Base-by-base conservation (phyloP, 805 yeast species). In the Scheffersomyces amazonensis region DNA sequence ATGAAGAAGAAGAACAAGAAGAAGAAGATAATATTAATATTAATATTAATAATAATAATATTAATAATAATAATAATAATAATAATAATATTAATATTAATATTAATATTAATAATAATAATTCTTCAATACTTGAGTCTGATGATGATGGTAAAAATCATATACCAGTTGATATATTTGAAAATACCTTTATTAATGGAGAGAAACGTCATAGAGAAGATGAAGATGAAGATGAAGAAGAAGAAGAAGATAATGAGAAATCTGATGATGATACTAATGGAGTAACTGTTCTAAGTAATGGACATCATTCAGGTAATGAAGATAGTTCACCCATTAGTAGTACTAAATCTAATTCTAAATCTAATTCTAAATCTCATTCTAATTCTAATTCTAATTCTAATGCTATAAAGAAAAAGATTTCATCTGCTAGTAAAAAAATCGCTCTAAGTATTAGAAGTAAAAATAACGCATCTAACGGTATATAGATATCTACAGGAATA, bases 181-280 rank as follows among this genome's bases (percentile, higher is more conserved):
- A 55, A 29, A 42, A 42, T 13, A 16, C 32, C 4, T 4, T 30
- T 15, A 9, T 24, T 3, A 44, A 39, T 27, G 42, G 42, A 5
- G 51, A 39, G 19, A 53, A 52, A 37, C 37, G 57, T 32, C 48
- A 46, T 5, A 39, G 54, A 15, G 56, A 52, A n/a, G 50, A 39
- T 17, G 41, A 36, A 2, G 42, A 33, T 2, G 48, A 36, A 11
- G 34, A 19, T 13, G 32, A 16, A 6, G 17, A 17, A 16, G 34
- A 18, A 25, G 36, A 31, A 9, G 16, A 7, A n/a, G 29, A 28
- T 16, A 21, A 31, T n/a, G 13, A 20, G 11, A 13, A 17, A 16
- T 16, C 9, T 19, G 15, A 13, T n/a, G 17, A 27, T 15, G 17
- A 7, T 13, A 13, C 4, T n/a, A 27, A 27, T 27, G 30, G 30